A percentile compares a stretch with the other conserved stretches of the same genome.
Evolutionary conservation across 176 grass and related monocot genomes (phyloP).

Genomic region (Hsuehochloa calcarea): DNA sequence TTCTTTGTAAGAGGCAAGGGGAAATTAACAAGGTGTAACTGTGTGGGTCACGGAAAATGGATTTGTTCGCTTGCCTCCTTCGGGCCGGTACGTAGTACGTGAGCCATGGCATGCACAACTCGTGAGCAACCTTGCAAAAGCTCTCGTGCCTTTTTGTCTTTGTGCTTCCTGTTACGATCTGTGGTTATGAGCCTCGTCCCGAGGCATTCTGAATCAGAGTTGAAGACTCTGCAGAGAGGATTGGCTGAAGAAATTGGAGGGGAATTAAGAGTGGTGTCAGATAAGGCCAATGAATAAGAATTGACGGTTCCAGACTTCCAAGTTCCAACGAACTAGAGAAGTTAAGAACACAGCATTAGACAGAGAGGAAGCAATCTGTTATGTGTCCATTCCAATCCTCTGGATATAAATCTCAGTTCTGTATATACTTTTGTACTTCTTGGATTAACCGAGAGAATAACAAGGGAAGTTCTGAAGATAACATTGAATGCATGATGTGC

Average conservation of each 20-base stretch:
- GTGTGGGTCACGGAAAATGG: neutral
- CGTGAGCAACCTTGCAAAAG: constrained; percentile 19
- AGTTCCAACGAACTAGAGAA: neutral
- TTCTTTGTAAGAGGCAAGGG: neutral
- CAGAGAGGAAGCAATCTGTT: neutral
- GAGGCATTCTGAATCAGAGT: neutral
- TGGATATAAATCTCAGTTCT: neutral
- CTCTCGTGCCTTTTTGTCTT: neutral
- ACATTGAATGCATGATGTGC: neutral
- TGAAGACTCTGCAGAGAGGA: neutral
- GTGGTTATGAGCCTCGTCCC: neutral
- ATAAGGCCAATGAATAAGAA: neutral
- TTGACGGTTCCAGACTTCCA: neutral
- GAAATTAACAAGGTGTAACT: neutral
- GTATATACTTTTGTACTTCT: too few species aligned
- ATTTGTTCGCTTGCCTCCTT: constrained; percentile 5
- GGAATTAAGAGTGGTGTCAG: neutral
- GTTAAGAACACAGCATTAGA: neutral
- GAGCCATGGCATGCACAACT: constrained; percentile 9
- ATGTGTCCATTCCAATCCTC: neutral
- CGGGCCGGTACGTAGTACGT: constrained; percentile 3
- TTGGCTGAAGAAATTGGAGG: neutral
- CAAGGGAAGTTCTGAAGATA: neutral
- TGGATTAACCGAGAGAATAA: neutral
- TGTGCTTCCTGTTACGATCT: neutral